Base-by-base conservation (phyloP, 257 asterid species). In the Nicotiana noctiflora region DNA sequence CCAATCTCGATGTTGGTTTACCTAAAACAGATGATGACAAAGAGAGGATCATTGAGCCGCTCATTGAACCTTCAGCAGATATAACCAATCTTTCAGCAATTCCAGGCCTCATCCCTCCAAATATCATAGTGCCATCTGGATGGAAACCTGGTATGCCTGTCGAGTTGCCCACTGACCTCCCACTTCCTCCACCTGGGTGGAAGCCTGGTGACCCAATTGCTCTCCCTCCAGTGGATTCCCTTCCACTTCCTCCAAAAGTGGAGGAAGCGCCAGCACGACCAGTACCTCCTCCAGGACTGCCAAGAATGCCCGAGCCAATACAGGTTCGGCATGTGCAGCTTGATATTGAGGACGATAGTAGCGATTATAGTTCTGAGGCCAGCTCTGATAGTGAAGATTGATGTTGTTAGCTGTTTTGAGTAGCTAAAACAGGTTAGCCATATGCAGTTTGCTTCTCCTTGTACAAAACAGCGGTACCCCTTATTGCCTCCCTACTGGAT, bases 131-230 rank as follows among this genome's bases (percentile, higher is more conserved):
- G 3, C 99, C 99, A 60, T 81, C 95, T 6, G 97, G 97, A 67
- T 95, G 98, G 99, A 88, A 92, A 83, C 97, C 97, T 6, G 98
- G 99, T 34, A 93, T 95, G 99, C 98, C 97, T 8, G 97, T 95
- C 83, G 94, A 92, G 83, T 79, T 93, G 87, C 97, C 97, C 1
- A 90, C 83, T 62, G 95, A 93, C 88, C 29, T 94, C 34, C 97
- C 98, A 8, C 86, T 88, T 40, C 96, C 96, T 37, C 99, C 98
- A 14, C 96, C 92, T 14, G 98, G 99, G 51, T 93, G 99, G 97
- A 95, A 92, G 89, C 97, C 94, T 14, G 97, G 99, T 3, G 98
- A 95, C 80, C 97, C 97, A 5, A 46, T 94, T 46, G 51, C 94
- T 15, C 81, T 95, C 82, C 97, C 96, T 4, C 93, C 94, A 10